phyloP scores from a whole-genome alignment of 1,284 basidiomycete species.

The Cryptococcus hybrid region DNA sequence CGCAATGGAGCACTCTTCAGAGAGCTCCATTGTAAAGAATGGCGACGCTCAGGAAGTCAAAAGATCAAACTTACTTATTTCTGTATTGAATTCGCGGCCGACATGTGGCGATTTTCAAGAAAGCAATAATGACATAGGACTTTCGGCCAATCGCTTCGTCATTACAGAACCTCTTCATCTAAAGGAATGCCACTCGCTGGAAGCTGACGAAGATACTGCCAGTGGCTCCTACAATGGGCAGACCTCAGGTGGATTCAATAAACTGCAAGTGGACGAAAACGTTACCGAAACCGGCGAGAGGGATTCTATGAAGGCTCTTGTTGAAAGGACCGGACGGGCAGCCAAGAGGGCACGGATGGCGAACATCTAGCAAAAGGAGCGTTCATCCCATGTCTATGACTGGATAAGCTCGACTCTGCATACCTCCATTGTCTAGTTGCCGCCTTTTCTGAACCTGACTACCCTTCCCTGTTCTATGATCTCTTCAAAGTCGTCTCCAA shows the following conservation, averaged over 20 bases:
- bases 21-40: background rate
- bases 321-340: background rate
- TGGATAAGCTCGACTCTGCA: too few species aligned
- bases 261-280: background rate
- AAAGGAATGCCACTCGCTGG: background rate
- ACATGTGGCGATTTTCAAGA: background rate
- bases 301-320: background rate
- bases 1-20: conserved; percentile 1
- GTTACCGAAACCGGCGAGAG: background rate
- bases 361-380: conserved; percentile 40
- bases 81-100: background rate
- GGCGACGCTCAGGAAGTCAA: background rate
- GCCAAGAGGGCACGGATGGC: conserved; percentile 63
- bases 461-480: conserved; percentile 6
- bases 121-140: background rate
- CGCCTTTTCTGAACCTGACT: conserved; percentile 1
- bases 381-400: too few species aligned
- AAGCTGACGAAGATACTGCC: background rate
- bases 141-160: background rate
- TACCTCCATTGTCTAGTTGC: background rate
- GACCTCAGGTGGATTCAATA: background rate
- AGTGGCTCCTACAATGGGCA: background rate
- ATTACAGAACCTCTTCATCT: background rate
- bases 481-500: conserved; percentile 9
- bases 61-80: background rate